Evolutionary conservation across 164 flowering plant genomes (phyloP).

Genomic region (Santalum album): DNA sequence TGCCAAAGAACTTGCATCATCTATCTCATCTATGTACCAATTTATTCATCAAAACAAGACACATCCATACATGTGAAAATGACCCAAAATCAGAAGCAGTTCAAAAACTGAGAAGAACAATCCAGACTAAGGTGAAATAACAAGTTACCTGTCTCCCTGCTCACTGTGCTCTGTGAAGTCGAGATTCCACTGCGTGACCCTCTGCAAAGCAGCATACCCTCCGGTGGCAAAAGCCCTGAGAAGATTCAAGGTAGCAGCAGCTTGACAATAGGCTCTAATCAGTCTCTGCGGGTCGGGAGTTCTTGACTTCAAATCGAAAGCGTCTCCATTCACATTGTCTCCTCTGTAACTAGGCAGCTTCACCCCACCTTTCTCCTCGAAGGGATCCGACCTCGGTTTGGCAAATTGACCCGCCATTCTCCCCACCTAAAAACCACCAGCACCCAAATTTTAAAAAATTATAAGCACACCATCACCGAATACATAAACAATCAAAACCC

Average conservation of each 20-base stretch:
- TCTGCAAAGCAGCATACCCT: slow-evolving; percentile 95
- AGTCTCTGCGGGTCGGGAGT: slow-evolving; percentile 81
- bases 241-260: slow-evolving; percentile 83
- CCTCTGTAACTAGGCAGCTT: slow-evolving; percentile 94
- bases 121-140: background rate
- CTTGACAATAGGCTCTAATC: slow-evolving; percentile 79
- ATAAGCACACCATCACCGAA: background rate
- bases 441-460: background rate
- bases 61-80: slow-evolving; percentile 4
- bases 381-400: slow-evolving; percentile 75
- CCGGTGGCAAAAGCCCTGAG: slow-evolving; percentile 90
- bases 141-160: slow-evolving; percentile 76
- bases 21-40: background rate
- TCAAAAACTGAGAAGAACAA: background rate
- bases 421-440: slow-evolving; percentile 46
- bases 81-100: background rate
- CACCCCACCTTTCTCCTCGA: slow-evolving; percentile 79
- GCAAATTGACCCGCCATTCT: slow-evolving; percentile 99
- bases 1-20: background rate
- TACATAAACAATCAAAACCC: background rate
- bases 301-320: slow-evolving; percentile 63
- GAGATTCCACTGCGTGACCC: slow-evolving; percentile 88
- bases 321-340: slow-evolving; percentile 80
- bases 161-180: slow-evolving; percentile 87
- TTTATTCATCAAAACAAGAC: background rate